Conservation (phyloP, 2,329 filamentous ascomycete species). For the Penicillium expansum region DNA sequence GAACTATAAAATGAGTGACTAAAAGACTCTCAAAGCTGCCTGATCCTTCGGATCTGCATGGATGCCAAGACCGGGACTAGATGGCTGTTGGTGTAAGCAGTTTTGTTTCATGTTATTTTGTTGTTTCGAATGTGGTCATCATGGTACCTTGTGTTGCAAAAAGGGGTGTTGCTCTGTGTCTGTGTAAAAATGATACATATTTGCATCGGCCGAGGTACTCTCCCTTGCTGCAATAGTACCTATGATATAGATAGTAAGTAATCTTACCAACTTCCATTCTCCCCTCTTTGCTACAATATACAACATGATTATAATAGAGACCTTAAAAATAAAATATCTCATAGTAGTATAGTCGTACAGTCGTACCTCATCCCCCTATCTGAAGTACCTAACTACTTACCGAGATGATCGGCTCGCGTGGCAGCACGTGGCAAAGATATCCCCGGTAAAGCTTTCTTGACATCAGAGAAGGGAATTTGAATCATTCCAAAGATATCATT, state of each 20-base stretch:
- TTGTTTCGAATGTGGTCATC: not conserved
- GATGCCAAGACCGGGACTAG: not conserved
- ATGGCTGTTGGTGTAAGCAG: not conserved
- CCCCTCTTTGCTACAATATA: not conserved
- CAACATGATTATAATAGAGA: not conserved
- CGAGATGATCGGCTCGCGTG: constrained; percentile 4
- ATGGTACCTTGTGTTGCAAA: not conserved
- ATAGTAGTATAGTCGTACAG: not conserved
- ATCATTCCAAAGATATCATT: not conserved
- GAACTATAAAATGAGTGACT: not conserved
- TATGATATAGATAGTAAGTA: not conserved
- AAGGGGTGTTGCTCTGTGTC: not conserved
- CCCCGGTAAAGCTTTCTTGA: constrained; percentile 4
- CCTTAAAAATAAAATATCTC: not conserved
- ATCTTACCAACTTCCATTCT: not conserved
- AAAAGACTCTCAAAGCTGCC: not conserved
- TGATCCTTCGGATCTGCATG: not conserved
- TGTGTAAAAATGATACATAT: not conserved
- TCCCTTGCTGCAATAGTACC: not conserved
- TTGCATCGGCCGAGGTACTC: not conserved
- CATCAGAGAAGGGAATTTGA: not conserved
- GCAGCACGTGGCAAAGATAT: constrained; percentile 24
- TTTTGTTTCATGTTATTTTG: not conserved
- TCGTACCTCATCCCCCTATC: not conserved
- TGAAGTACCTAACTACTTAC: not conserved